Evolutionary conservation across 1,139 yeast genomes (phyloP).

Genomic region (Yamadazyma triangularis): DNA sequence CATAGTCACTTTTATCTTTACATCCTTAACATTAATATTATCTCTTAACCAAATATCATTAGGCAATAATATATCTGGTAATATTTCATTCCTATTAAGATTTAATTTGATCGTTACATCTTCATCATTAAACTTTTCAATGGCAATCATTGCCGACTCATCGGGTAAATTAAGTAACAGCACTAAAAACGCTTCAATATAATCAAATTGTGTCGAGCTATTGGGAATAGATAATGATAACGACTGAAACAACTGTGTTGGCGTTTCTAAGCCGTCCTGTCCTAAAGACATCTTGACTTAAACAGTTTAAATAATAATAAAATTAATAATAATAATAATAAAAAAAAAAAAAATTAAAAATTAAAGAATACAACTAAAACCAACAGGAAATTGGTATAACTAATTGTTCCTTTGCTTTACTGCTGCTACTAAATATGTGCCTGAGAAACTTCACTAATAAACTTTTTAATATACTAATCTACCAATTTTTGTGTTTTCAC

Average conservation of each 20-base stretch:
- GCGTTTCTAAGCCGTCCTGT: constrained; percentile 2
- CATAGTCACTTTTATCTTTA: constrained; percentile 30
- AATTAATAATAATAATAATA: too few species aligned
- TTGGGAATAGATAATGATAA: constrained; percentile 9
- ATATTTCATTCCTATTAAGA: constrained; percentile 18
- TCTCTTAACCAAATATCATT: constrained; percentile 38
- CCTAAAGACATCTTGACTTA: too few species aligned
- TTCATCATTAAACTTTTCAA: background rate
- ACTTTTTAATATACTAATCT: too few species aligned
- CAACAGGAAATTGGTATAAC: too few species aligned
- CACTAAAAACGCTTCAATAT: constrained; percentile 9
- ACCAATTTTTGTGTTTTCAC: too few species aligned
- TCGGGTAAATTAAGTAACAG: constrained; percentile 10
- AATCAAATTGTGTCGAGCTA: constrained; percentile 12
- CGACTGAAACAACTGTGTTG: constrained; percentile 7
- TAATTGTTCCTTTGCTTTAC: too few species aligned
- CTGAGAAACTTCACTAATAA: too few species aligned
- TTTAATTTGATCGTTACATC: background rate
- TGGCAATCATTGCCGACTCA: constrained; percentile 1
- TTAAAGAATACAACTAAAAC: too few species aligned
- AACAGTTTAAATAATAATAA: too few species aligned
- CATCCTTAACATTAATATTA: constrained; percentile 28
- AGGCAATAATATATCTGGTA: constrained; percentile 36
- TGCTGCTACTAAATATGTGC: too few species aligned
- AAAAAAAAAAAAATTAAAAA: too few species aligned